These are phyloP conservation scores for Scenedesmus sp. DNA, from an alignment of 163 green algal species.

Conservation along the genomic window DNA sequence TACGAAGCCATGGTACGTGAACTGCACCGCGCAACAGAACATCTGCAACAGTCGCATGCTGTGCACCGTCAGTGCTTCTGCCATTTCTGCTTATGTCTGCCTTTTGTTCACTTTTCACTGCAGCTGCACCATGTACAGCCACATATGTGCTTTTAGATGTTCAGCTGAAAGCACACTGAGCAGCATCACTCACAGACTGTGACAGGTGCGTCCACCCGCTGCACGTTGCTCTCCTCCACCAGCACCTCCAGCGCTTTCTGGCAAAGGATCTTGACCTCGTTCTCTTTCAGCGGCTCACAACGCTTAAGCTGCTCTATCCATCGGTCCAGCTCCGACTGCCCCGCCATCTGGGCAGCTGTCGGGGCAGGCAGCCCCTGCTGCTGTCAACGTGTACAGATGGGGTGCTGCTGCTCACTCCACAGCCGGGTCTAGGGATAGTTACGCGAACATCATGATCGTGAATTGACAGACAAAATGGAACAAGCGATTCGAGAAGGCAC, in stretches of 20 bases:
- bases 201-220: conserved; percentile 96
- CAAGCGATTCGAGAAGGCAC: neutral
- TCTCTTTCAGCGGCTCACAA: conserved; percentile 94
- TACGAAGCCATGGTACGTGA: no score
- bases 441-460: neutral
- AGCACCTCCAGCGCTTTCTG: conserved; percentile 97
- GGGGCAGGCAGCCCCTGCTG: neutral
- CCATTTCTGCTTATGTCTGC: no score
- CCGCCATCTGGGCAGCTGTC: conserved; percentile 39
- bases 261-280: conserved; percentile 93
- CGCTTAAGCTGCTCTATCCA: conserved; percentile 96
- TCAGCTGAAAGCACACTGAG: no score
- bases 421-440: neutral
- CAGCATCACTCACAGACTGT: conserved; percentile 85
- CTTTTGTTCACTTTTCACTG: no score
- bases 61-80: no score
- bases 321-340: conserved; percentile 55
- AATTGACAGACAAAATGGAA: neutral
- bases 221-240: conserved; percentile 99
- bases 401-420: conserved; percentile 9
- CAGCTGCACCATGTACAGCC: no score
- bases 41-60: no score
- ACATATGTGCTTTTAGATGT: no score
- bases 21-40: no score
- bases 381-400: neutral